These are phyloP conservation scores for Salvia splendens DNA, from an alignment of 257 asterid genomes.

Conservation along the genomic window DNA sequence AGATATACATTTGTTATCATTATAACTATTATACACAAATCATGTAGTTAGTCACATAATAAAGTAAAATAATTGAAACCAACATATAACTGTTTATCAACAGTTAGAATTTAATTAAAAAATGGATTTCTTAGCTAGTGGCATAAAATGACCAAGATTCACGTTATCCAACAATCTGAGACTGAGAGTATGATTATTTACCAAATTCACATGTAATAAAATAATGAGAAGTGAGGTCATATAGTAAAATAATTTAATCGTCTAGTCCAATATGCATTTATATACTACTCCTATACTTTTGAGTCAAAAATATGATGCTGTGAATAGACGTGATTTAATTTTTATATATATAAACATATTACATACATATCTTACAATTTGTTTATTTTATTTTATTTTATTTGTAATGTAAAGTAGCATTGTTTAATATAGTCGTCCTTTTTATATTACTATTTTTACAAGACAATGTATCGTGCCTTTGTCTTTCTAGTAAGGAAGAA, in stretches of 20 bases:
- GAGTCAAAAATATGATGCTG: constrained; percentile 36
- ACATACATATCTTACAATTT: not conserved
- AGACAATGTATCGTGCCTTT: too few species aligned
- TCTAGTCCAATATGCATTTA: not conserved
- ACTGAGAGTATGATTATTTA: constrained; percentile 5
- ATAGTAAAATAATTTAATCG: not conserved
- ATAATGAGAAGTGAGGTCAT: not conserved
- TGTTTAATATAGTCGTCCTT: too few species aligned
- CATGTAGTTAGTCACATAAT: not conserved
- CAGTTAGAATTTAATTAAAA: not conserved
- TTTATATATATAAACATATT: not conserved
- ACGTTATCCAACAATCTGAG: constrained; percentile 16
- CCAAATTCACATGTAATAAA: not conserved
- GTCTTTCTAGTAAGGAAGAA: too few species aligned
- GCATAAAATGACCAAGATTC: constrained; percentile 13
- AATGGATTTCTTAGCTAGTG: constrained; percentile 5
- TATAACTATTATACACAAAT: not conserved
- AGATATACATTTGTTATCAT: not conserved
- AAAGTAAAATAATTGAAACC: not conserved
- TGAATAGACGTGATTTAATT: constrained; percentile 31
- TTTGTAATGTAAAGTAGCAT: too few species aligned
- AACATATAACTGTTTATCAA: not conserved
- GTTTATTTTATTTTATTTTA: too few species aligned
- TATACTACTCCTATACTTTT: not conserved
- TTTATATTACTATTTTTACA: too few species aligned